These are phyloP conservation scores for Aspergillus floridensis DNA, from an alignment of 2,329 filamentous ascomycete species.

Conservation along the genomic window DNA sequence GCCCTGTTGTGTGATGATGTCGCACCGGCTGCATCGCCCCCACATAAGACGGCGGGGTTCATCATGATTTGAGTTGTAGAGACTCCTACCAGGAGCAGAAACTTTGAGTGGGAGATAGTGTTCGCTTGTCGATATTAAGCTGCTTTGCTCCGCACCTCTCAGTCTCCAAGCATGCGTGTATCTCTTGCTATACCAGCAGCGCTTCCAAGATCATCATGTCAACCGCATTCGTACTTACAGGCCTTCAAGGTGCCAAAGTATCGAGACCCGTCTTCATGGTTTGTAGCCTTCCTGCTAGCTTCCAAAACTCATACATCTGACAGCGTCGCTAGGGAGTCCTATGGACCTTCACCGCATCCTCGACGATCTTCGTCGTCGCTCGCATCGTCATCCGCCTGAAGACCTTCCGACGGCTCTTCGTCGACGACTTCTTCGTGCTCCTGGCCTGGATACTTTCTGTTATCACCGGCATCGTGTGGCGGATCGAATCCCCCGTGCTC, in stretches of 20 bases:
- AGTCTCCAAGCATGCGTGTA: too few relatives aligned
- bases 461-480: background rate
- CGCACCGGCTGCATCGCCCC: background rate
- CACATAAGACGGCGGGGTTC: background rate
- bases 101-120: too few relatives aligned
- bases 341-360: background rate
- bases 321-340: background rate
- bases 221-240: background rate
- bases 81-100: too few relatives aligned
- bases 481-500: background rate
- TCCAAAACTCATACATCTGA: background rate
- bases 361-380: background rate
- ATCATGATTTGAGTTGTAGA: background rate
- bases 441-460: background rate
- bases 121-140: too few relatives aligned
- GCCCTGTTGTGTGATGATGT: background rate
- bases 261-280: background rate
- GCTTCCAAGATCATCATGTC: background rate
- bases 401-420: constrained; percentile 1
- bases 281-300: background rate
- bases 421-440: background rate
- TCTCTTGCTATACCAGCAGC: background rate
- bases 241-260: background rate
- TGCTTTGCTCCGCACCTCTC: too few relatives aligned
- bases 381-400: background rate